These are phyloP conservation scores for Nakaseomyces sp. DNA, from an alignment of 1,139 yeast species.

Conservation along the genomic window DNA sequence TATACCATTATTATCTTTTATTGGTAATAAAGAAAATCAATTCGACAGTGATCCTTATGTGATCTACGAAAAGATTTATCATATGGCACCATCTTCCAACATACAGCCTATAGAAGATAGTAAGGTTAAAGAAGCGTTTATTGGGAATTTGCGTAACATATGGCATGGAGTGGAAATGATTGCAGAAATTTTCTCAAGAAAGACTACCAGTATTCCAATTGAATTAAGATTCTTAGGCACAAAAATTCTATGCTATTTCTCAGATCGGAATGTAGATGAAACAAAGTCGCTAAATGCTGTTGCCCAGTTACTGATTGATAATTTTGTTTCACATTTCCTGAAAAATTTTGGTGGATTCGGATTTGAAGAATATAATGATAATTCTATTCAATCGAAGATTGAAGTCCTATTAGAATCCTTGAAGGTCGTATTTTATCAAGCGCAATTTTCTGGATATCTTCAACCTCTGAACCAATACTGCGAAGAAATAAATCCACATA, in stretches of 20 bases:
- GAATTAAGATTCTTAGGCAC: constrained; percentile 48
- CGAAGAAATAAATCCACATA: constrained; percentile 24
- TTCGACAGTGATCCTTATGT: constrained; percentile 76
- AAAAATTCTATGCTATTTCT: constrained; percentile 42
- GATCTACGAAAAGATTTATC: constrained; percentile 43
- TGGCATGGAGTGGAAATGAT: constrained; percentile 64
- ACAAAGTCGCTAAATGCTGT: constrained; percentile 42
- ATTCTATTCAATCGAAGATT: constrained; percentile 14
- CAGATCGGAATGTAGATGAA: constrained; percentile 33
- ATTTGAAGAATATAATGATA: constrained; percentile 8
- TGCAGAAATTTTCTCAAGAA: constrained; percentile 39
- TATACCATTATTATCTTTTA: constrained; percentile 40
- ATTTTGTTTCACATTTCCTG: constrained; percentile 45
- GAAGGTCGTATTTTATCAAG: constrained; percentile 23
- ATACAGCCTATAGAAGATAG: constrained; percentile 73
- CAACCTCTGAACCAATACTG: constrained; percentile 30
- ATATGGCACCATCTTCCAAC: constrained; percentile 39
- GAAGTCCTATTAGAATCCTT: constrained; percentile 17
- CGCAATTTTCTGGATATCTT: constrained; percentile 23
- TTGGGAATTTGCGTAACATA: constrained; percentile 62
- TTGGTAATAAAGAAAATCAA: constrained; percentile 45
- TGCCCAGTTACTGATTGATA: constrained; percentile 68
- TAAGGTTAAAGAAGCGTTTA: constrained; percentile 59
- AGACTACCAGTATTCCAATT: constrained; percentile 48
- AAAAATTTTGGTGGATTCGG: constrained; percentile 32